A percentile compares a stretch with the other conserved stretches of the same genome.
phyloP scores from a whole-genome alignment of 164 flowering plant genomes.

The Paratinospora sagittata region DNA sequence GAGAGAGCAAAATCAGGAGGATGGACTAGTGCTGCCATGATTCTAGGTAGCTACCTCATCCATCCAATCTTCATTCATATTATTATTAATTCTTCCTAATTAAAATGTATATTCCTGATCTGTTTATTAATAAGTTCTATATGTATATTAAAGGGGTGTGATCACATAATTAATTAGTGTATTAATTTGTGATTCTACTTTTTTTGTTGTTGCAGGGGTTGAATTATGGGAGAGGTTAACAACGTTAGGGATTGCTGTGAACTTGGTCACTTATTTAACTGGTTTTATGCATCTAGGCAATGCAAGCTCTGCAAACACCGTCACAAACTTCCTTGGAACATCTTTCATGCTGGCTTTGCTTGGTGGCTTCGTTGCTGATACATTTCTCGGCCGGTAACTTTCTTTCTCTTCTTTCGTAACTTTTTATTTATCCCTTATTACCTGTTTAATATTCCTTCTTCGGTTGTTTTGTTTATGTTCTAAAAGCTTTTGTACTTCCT shows the following conservation, averaged over 20 bases:
- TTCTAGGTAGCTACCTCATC: slow-evolving; percentile 43
- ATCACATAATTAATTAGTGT: neutral
- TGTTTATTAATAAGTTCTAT: too few relatives aligned
- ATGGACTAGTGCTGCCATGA: slow-evolving; percentile 87
- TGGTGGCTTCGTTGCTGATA: slow-evolving; percentile 90
- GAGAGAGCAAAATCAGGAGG: slow-evolving; percentile 64
- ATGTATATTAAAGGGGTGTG: too few relatives aligned
- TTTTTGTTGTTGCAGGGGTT: slow-evolving; percentile 33
- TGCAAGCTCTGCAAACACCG: slow-evolving; percentile 76
- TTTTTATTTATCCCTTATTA: too few relatives aligned
- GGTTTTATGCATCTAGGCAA: slow-evolving; percentile 84
- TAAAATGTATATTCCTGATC: neutral
- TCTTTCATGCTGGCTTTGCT: slow-evolving; percentile 87
- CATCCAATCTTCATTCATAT: too few relatives aligned
- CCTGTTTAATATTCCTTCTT: too few relatives aligned
- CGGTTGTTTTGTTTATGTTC: neutral
- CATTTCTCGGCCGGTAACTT: slow-evolving; percentile 67
- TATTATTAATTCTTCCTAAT: neutral
- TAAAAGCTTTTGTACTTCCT: too few relatives aligned
- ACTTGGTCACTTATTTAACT: slow-evolving; percentile 80
- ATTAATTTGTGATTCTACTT: neutral
- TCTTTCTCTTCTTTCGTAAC: neutral
- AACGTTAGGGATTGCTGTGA: slow-evolving; percentile 83
- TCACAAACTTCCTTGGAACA: slow-evolving; percentile 89
- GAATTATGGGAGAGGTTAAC: slow-evolving; percentile 77